Evolutionary conservation across 805 yeast genomes (phyloP).

Genomic region (Ogataea saltuana): DNA sequence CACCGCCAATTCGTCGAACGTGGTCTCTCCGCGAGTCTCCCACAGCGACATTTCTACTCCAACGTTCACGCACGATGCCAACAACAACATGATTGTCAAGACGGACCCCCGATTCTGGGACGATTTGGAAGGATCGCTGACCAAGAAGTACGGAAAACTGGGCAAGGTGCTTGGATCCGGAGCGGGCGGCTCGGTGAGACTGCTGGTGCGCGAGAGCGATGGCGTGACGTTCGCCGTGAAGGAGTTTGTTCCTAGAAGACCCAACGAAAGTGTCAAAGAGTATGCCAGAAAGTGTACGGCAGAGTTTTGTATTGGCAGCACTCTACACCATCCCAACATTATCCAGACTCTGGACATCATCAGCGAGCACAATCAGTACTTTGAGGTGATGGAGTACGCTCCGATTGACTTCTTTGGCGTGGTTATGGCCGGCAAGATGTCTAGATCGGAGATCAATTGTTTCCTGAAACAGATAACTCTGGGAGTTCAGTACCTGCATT

Average conservation of each 20-base stretch:
- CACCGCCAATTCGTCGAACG: constrained; percentile 22
- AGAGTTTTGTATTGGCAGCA: constrained; percentile 85
- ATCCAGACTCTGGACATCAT: constrained; percentile 77
- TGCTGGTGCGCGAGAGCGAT: constrained; percentile 67
- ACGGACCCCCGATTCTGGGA: constrained; percentile 42
- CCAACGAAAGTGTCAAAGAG: constrained; percentile 70
- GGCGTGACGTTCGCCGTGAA: constrained; percentile 78
- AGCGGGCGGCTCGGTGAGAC: constrained; percentile 84
- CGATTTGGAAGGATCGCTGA: constrained; percentile 53
- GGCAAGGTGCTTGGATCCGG: constrained; percentile 82
- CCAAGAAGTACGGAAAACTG: constrained; percentile 66
- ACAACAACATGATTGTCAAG: constrained; percentile 42
- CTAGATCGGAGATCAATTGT: constrained; percentile 78
- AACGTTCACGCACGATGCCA: constrained; percentile 41
- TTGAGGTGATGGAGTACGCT: constrained; percentile 83
- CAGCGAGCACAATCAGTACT: constrained; percentile 67
- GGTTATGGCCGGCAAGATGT: constrained; percentile 83
- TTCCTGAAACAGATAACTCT: constrained; percentile 72
- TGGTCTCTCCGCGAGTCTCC: constrained; percentile 25
- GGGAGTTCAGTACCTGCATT: constrained; percentile 74
- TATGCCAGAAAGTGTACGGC: constrained; percentile 86
- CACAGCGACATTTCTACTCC: constrained; percentile 32
- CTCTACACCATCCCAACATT: constrained; percentile 78
- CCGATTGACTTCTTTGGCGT: constrained; percentile 84
- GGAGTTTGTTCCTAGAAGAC: constrained; percentile 72